Evolutionary conservation across 2,329 filamentous ascomycete genomes (phyloP).

Genomic region (Trichoderma pleuroti): DNA sequence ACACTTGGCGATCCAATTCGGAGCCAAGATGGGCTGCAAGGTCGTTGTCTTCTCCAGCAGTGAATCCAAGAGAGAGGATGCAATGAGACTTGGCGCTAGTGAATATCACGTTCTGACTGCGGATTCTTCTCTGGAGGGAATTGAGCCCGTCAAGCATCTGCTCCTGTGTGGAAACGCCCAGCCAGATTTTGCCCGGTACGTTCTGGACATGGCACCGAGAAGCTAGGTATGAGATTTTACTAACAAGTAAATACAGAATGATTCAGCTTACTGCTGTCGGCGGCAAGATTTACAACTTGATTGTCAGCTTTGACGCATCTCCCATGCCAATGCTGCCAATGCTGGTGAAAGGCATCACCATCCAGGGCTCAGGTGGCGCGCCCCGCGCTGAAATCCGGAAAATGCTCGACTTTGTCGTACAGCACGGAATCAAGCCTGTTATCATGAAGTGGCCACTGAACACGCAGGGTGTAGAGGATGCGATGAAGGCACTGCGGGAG

Average conservation of each 20-base stretch:
- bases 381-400: background rate
- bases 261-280: background rate
- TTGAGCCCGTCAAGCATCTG: conserved; percentile 14
- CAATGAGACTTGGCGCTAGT: conserved; percentile 19
- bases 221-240: background rate
- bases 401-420: background rate
- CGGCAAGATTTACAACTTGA: conserved; percentile 3
- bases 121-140: conserved; percentile 1
- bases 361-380: conserved; percentile 1
- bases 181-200: conserved; percentile 1
- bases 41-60: conserved; percentile 61
- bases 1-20: conserved; percentile 64
- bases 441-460: conserved; percentile 6
- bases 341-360: background rate
- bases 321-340: background rate
- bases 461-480: background rate
- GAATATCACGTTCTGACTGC: conserved; percentile 9
- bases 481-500: background rate
- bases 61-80: conserved; percentile 53
- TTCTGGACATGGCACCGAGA: background rate
- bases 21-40: conserved; percentile 61
- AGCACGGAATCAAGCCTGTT: background rate
- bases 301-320: background rate
- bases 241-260: background rate
- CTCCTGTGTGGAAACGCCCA: conserved; percentile 17